These are phyloP conservation scores for Malus hybrid DNA, from an alignment of 331 rosid genomes.

Conservation along the genomic window DNA sequence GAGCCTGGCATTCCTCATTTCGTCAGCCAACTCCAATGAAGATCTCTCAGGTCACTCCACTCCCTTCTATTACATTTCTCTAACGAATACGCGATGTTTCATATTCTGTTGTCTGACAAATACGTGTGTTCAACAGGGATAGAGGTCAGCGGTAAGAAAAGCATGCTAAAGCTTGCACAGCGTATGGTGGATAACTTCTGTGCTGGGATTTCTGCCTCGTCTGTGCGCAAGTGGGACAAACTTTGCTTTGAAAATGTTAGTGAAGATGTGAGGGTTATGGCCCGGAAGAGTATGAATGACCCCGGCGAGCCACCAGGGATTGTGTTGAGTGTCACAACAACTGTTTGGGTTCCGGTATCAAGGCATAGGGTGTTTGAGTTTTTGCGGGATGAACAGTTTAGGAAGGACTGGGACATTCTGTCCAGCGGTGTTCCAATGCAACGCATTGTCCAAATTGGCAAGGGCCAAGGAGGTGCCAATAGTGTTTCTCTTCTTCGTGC, in stretches of 20 bases:
- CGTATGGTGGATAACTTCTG: conserved; percentile 72
- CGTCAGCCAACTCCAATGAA: conserved; percentile 34
- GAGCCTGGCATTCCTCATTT: conserved; percentile 41
- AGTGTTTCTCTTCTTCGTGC: conserved; percentile 62
- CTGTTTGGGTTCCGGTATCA: conserved; percentile 67
- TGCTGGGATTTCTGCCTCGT: conserved; percentile 56
- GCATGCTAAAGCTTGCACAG: conserved; percentile 63
- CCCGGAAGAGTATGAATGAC: conserved; percentile 37
- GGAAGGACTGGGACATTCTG: conserved; percentile 72
- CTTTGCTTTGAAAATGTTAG: conserved; percentile 31
- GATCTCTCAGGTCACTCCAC: conserved; percentile 45
- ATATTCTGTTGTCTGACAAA: conserved; percentile 15
- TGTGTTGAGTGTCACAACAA: conserved; percentile 70
- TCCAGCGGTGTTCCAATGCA: conserved; percentile 46
- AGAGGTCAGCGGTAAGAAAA: conserved; percentile 32
- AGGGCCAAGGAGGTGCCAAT: conserved; percentile 49
- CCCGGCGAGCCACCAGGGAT: conserved; percentile 59
- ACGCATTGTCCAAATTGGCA: conserved; percentile 51
- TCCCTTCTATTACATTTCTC: conserved; percentile 1
- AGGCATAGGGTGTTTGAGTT: conserved; percentile 53
- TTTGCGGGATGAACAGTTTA: conserved; percentile 38
- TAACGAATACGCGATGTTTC: not conserved
- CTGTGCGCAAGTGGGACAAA: conserved; percentile 50
- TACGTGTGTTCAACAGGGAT: conserved; percentile 26
- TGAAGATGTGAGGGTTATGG: conserved; percentile 55